These are phyloP conservation scores for Sanguinoderma infundibulare DNA, from an alignment of 1,284 basidiomycete species.

Conservation along the genomic window DNA sequence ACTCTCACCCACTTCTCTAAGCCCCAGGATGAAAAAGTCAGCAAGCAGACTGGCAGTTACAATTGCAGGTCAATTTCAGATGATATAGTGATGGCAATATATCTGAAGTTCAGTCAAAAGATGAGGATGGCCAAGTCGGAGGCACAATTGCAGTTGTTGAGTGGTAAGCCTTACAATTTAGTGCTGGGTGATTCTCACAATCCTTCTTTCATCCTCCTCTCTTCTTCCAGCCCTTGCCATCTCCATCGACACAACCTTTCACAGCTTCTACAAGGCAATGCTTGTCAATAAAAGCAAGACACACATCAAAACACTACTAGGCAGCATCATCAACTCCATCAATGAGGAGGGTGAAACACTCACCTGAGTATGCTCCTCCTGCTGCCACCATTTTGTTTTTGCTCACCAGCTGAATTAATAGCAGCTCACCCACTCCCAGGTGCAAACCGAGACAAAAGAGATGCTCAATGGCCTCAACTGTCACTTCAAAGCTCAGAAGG, in stretches of 20 bases:
- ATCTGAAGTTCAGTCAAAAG: neutral
- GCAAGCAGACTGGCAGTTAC: neutral
- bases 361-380: neutral
- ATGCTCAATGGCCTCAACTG: neutral
- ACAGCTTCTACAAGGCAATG: neutral
- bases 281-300: neutral
- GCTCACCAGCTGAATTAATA: neutral
- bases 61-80: neutral
- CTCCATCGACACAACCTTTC: neutral
- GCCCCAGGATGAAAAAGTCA: neutral
- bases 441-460: neutral
- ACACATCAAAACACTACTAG: neutral
- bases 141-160: neutral
- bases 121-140: neutral
- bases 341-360: neutral
- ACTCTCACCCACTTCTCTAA: neutral
- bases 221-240: neutral
- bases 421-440: neutral
- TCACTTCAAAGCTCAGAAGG: neutral
- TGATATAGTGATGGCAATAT: neutral
- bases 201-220: neutral
- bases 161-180: neutral
- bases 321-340: neutral
- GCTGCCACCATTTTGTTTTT: neutral
- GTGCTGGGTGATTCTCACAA: neutral